Conservation (phyloP, 805 yeast species). For the Ogataea wickerhamii region DNA sequence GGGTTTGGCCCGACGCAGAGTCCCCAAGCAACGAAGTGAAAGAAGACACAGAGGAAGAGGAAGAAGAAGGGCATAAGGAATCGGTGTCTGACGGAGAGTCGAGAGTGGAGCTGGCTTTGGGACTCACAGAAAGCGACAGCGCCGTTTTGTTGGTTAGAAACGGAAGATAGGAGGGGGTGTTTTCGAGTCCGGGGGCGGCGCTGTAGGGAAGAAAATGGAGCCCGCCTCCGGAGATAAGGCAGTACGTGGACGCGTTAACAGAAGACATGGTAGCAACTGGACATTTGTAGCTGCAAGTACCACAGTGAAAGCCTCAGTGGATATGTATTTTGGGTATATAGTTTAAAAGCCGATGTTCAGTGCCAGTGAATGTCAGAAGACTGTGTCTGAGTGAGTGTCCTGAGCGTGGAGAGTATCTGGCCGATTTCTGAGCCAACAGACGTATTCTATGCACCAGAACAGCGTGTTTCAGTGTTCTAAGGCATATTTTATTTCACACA, state of each 20-base stretch:
- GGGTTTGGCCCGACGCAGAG: neutral
- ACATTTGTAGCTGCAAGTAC: too few species aligned
- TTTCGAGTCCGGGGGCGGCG: constrained; percentile 6
- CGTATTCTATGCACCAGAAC: too few species aligned
- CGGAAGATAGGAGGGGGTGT: constrained; percentile 16
- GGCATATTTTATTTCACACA: too few species aligned
- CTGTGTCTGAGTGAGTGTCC: too few species aligned
- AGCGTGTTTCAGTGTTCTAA: too few species aligned
- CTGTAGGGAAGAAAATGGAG: constrained; percentile 26
- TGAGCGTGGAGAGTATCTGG: too few species aligned
- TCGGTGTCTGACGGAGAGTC: constrained; percentile 14
- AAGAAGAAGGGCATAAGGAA: constrained; percentile 9
- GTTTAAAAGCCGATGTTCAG: too few species aligned
- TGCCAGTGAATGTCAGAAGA: too few species aligned
- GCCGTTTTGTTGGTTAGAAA: constrained; percentile 26
- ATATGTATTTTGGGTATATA: too few species aligned
- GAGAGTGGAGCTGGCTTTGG: constrained; percentile 10
- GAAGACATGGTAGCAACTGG: too few species aligned
- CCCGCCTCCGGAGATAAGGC: constrained; percentile 29
- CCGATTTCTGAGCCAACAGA: too few species aligned
- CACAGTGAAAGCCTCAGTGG: too few species aligned
- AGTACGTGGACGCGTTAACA: constrained; percentile 18
- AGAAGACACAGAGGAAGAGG: constrained; percentile 7
- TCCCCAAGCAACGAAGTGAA: constrained; percentile 1
- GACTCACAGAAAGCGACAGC: constrained; percentile 22